Conservation (phyloP, 1,284 basidiomycete species). For the Hemileccinum hortonii region DNA sequence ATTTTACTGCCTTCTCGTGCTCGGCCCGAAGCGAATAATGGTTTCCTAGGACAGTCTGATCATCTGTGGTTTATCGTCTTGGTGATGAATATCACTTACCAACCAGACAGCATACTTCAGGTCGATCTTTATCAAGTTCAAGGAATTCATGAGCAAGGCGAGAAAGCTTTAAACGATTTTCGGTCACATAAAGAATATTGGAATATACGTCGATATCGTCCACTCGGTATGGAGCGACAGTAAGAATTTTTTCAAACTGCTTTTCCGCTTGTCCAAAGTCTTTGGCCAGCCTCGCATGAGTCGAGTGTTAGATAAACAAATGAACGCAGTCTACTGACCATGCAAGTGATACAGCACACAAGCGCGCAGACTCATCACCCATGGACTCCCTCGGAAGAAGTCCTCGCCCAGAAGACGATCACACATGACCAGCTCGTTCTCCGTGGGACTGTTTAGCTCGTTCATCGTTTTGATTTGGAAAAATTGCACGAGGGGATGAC, state of each 20-base stretch:
- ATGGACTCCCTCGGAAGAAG: conserved; percentile 81
- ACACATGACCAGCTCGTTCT: conserved; percentile 77
- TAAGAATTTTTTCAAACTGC: conserved; percentile 81
- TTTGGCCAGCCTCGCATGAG: conserved; percentile 33
- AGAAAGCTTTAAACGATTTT: conserved; percentile 85
- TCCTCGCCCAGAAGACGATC: conserved; percentile 69
- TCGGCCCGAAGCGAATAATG: conserved; percentile 93
- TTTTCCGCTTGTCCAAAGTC: conserved; percentile 84
- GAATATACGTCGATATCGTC: conserved; percentile 97
- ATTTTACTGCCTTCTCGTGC: conserved; percentile 94
- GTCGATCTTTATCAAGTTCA: conserved; percentile 83
- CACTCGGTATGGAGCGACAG: conserved; percentile 83
- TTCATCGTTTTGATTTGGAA: conserved; percentile 90
- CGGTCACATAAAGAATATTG: conserved; percentile 95
- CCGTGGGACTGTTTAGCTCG: conserved; percentile 84
- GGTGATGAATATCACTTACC: conserved; percentile 50
- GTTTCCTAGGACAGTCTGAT: conserved; percentile 63
- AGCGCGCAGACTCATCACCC: conserved; percentile 84
- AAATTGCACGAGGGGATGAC: conserved; percentile 77
- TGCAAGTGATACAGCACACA: conserved; percentile 88
- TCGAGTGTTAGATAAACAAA: neutral
- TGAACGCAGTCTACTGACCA: conserved; percentile 48
- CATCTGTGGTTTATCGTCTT: neutral
- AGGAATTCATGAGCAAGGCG: conserved; percentile 92
- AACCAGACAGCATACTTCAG: conserved; percentile 93